phyloP scores from a whole-genome alignment of 2,329 filamentous ascomycete species.

The Aureobasidium sp. region DNA sequence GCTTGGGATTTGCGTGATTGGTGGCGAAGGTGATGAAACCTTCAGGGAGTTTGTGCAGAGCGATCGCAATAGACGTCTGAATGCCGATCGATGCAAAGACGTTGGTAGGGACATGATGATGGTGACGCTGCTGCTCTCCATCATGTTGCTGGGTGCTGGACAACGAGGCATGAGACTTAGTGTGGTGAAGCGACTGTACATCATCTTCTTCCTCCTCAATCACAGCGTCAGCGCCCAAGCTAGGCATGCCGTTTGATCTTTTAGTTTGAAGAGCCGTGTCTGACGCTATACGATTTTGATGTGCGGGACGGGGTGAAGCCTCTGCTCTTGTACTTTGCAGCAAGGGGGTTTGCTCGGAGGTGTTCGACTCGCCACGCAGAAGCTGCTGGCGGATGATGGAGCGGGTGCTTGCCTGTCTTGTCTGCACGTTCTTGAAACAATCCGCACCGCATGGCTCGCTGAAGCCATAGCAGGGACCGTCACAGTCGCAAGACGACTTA shows the following conservation, averaged over 20 bases:
- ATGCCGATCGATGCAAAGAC: conserved; percentile 92
- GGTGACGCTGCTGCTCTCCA: conserved; percentile 39
- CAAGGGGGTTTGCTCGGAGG: conserved; percentile 26
- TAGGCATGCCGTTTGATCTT: not conserved
- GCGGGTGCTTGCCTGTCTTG: conserved; percentile 22
- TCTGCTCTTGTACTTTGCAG: conserved; percentile 20
- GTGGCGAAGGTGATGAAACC: conserved; percentile 88
- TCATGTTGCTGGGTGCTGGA: conserved; percentile 9
- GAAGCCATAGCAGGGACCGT: conserved; percentile 53
- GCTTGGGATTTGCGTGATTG: conserved; percentile 83
- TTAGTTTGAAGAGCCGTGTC: not conserved
- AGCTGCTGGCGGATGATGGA: not conserved
- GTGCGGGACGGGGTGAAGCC: not conserved
- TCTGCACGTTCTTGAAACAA: conserved; percentile 47
- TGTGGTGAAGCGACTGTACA: not conserved
- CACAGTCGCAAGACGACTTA: conserved; percentile 43
- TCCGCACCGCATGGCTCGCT: conserved; percentile 54
- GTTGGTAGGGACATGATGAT: conserved; percentile 92
- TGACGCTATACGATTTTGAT: not conserved
- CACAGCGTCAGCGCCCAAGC: not conserved
- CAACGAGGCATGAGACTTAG: conserved; percentile 2
- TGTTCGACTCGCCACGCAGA: conserved; percentile 17
- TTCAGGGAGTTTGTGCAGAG: conserved; percentile 89
- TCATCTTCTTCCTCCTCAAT: conserved; percentile 14
- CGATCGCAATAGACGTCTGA: conserved; percentile 90